Conservation (phyloP, 1,284 basidiomycete genomes). For the Ceratobasidium sp. region DNA sequence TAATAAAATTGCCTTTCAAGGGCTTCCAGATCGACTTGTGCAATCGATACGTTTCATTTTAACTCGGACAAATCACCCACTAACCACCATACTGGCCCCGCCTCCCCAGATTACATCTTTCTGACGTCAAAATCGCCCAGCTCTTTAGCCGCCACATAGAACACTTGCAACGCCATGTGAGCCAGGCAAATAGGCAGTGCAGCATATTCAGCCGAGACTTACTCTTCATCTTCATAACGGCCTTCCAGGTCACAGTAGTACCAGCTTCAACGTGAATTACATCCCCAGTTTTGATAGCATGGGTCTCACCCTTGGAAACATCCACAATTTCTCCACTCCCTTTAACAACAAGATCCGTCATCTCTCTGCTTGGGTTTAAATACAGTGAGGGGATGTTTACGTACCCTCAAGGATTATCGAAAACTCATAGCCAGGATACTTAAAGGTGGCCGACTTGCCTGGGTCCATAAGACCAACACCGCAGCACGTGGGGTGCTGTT, state of each 20-base stretch:
- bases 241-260: conserved; percentile 3
- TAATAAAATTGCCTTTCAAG: too few species aligned
- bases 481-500: not conserved
- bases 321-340: not conserved
- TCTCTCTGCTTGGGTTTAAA: not conserved
- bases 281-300: not conserved
- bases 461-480: not conserved
- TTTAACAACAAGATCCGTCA: not conserved
- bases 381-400: not conserved
- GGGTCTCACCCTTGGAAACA: not conserved
- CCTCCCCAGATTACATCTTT: not conserved
- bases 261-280: not conserved
- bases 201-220: not conserved
- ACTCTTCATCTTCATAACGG: not conserved
- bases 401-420: not conserved
- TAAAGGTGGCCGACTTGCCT: not conserved
- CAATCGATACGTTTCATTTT: too few species aligned
- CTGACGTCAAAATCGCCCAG: not conserved
- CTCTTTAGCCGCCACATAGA: not conserved
- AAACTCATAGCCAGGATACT: not conserved
- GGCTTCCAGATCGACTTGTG: too few species aligned
- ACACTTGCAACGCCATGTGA: not conserved
- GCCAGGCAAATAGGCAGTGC: not conserved
- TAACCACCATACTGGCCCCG: too few species aligned
- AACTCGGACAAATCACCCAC: too few species aligned